Percentiles rank a stretch among this genome's conserved stretches.
Evolutionary conservation across 306 rosid genomes (phyloP).

Genomic region (Arachis stenosperma): DNA sequence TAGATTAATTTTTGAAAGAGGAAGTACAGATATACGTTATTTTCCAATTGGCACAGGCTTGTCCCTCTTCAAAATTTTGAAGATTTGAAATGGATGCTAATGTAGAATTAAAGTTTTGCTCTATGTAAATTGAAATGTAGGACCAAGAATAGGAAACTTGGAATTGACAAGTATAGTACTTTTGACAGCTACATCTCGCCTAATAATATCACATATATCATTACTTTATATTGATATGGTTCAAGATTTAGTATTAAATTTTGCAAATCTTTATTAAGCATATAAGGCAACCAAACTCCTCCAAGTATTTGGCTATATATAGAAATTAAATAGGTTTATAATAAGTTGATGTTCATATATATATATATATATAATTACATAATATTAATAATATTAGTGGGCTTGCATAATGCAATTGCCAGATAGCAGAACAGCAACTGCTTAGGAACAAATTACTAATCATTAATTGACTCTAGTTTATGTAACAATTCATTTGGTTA

Average conservation of each 20-base stretch:
- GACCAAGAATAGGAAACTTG: slow-evolving; percentile 21
- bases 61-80: not conserved
- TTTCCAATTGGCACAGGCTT: slow-evolving; percentile 4
- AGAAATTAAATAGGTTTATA: no score
- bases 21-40: no score
- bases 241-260: slow-evolving; percentile 32
- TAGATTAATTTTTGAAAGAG: no score
- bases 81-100: slow-evolving; percentile 7
- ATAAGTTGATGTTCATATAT: no score
- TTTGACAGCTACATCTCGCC: slow-evolving; percentile 19
- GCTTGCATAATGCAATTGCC: slow-evolving; percentile 22
- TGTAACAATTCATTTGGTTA: not conserved
- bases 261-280: slow-evolving; percentile 2
- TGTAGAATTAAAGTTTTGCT: not conserved
- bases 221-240: slow-evolving; percentile 1
- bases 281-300: not conserved
- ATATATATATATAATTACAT: not conserved
- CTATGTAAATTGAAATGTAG: slow-evolving; percentile 15
- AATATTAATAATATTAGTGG: not conserved
- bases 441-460: slow-evolving; percentile 14
- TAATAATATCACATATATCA: slow-evolving; percentile 10
- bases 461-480: slow-evolving; percentile 10
- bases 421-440: slow-evolving; percentile 1
- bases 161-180: slow-evolving; percentile 9
- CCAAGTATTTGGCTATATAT: not conserved